A percentile compares a stretch with the other conserved stretches of the same genome.
phyloP scores from a whole-genome alignment of 495 filamentous ascomycete genomes.

The Cetradonia linearis region DNA sequence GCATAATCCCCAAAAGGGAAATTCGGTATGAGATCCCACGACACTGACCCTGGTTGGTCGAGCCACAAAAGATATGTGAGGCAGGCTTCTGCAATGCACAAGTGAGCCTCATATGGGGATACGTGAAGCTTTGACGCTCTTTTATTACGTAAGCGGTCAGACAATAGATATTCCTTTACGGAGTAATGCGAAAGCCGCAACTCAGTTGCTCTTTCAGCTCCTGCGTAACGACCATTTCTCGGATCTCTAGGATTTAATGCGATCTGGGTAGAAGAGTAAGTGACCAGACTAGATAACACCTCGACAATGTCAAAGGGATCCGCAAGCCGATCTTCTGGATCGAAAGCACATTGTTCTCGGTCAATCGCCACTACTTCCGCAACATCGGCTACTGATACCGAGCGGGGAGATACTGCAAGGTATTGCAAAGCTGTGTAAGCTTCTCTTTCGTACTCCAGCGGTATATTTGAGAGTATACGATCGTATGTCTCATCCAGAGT shows the following conservation, averaged over 20 bases:
- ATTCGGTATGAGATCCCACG: background rate
- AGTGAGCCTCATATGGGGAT: background rate
- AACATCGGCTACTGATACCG: constrained; percentile 3
- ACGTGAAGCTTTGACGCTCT: background rate
- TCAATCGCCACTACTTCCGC: constrained; percentile 5
- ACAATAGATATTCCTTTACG: constrained; percentile 3
- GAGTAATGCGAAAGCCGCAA: constrained; percentile 4
- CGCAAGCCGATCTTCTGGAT: constrained; percentile 6
- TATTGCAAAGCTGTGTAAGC: constrained; percentile 2
- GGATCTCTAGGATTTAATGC: background rate
- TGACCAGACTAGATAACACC: background rate
- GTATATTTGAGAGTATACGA: constrained; percentile 28
- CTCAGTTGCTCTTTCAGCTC: constrained; percentile 2
- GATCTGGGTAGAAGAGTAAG: constrained; percentile 1
- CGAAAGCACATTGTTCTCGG: background rate
- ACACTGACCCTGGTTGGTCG: background rate
- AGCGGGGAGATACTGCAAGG: constrained; percentile 1
- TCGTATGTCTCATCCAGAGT: constrained; percentile 33
- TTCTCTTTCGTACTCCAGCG: constrained; percentile 13
- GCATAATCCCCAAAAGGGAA: constrained; percentile 5
- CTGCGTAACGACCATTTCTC: background rate
- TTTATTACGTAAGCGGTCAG: background rate
- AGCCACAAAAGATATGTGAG: constrained; percentile 2
- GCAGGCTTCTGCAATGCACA: background rate
- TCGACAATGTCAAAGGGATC: constrained; percentile 8